Base-by-base conservation (phyloP, 1,139 yeast species). In the Sugiyamaella sp. region DNA sequence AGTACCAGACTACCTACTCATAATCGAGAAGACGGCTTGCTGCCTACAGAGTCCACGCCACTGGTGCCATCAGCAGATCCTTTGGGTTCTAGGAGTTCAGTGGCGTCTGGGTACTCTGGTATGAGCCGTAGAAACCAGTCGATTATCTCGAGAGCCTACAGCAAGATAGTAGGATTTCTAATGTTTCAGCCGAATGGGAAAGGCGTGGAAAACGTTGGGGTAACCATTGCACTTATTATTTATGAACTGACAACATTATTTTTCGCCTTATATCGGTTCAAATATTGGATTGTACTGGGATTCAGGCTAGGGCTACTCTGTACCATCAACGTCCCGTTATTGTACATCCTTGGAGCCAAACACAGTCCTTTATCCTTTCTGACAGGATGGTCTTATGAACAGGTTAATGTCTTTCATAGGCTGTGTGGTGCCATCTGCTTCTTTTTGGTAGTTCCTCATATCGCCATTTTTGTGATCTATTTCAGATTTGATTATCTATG, bases 331-430 rank as follows among this genome's bases (percentile, higher is more conserved):
- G 50, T 63, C 41, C 67, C 67, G 3, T 38, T 66, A 9, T 47
- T 66, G 21, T 66, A 66, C 48, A 57, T 65, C 19, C 54, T 66
- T 17, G 69, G 69, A 1, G 63, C 66, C 10, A 66, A 66, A 50
- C 64, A 63, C 46, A 54, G 63, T 9, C 68, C 67, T 4, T 41
- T 66, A 2, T 53, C 62, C 2, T 58, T 51, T 45, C 52, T 66
- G 19, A 61, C 65, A 1, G 69, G 69, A 16, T 66, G 69, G 68
- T 62, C 66, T 3, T 66, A 66, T 43, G 69, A 66, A 43, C 68
- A 66, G 46, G 50, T 64, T n/a, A 66, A 64, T 46, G 62, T 66
- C 8, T 58, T 64, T 35, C 69, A 66, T 46, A 56, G 67, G 24
- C 60, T 57, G 42, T 52, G 56, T 9, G 69, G 69, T 4, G 51